Base-by-base conservation (phyloP, 2,329 filamentous ascomycete genomes). In the Scedosporium dehoogii region DNA sequence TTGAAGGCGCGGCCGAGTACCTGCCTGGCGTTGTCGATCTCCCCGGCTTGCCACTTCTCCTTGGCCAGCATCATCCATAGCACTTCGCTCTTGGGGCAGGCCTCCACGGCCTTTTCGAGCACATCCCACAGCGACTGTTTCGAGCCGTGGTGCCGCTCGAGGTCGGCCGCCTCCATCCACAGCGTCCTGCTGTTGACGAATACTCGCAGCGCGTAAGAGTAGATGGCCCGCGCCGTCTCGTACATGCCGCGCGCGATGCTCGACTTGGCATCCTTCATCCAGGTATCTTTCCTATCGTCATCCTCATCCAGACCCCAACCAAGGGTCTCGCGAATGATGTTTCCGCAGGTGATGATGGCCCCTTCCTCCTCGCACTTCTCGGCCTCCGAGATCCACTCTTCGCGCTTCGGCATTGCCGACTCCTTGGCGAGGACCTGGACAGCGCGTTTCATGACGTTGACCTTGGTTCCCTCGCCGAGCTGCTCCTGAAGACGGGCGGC, bases 11-110 rank as follows among this genome's bases (percentile, higher is more conserved):
- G 85, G 29, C 87, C 93, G 16, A 99, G 84, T 1, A 97, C 92
- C 65, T 86, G 81, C 62, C 94, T 85, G 12, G 94, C 92, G 65
- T 91, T 91, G 71, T 96, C 88, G 55, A 96, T 86, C 69, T 96
- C 88, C 59, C 92, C 92, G 2, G 89, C 85, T 70, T 94, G 85
- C 90, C 91, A 94, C 71, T 92, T 96, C 77, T 97, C 94, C 74
- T 93, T 91, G 42, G 93, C 94, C 61, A 97, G 87, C 80, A 96
- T 89, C 82, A 99, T 88, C 94, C 94, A 99, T 21, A 99, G 78
- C 21, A 92, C 88, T 73, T 97, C 92, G 67, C 89, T 92, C 66
- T 91, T 89, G 1, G 94, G 93, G 68, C 93, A 97, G 6, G 92
- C 91, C 71, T 96, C 93, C 38, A 97, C 92, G 0, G 92, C 92